Evolutionary conservation across 495 filamentous ascomycete species (phyloP).

Genomic region (Parachaetomium inaequale): DNA sequence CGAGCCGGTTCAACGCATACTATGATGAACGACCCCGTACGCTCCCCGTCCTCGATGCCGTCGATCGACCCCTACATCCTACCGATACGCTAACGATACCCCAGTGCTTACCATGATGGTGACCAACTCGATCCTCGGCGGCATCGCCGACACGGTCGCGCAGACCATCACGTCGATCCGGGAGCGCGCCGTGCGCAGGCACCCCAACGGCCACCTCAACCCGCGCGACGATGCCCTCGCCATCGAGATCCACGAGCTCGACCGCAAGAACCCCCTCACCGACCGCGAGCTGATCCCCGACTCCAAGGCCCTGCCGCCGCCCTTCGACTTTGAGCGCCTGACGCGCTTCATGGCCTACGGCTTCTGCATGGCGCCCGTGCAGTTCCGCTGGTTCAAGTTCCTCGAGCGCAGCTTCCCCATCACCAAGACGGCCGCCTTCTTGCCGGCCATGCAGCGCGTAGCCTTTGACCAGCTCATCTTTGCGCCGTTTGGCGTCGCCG

Average conservation of each 20-base stretch:
- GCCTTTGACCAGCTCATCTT: slow-evolving; percentile 94
- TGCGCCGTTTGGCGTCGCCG: slow-evolving; percentile 83
- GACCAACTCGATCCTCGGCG: slow-evolving; percentile 89
- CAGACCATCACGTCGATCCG: slow-evolving; percentile 86
- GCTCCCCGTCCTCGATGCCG: slow-evolving; percentile 14
- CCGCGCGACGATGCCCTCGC: slow-evolving; percentile 67
- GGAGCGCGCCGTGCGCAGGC: slow-evolving; percentile 60
- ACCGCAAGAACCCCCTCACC: slow-evolving; percentile 72
- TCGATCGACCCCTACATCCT: not conserved
- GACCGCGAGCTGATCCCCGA: slow-evolving; percentile 66
- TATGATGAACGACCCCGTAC: slow-evolving; percentile 82
- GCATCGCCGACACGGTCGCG: slow-evolving; percentile 82
- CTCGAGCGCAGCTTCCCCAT: slow-evolving; percentile 81
- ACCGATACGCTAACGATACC: not conserved
- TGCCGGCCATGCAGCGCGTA: slow-evolving; percentile 84
- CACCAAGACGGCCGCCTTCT: slow-evolving; percentile 65
- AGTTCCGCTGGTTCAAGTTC: slow-evolving; percentile 94
- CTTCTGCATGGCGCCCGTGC: slow-evolving; percentile 92
- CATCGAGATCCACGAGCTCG: slow-evolving; percentile 86
- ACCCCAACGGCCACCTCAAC: slow-evolving; percentile 33
- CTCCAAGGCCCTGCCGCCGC: slow-evolving; percentile 60
- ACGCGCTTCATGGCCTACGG: slow-evolving; percentile 94
- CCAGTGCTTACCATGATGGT: slow-evolving; percentile 96
- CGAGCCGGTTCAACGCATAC: slow-evolving; percentile 85
- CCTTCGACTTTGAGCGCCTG: slow-evolving; percentile 92